Percentiles rank a stretch among this genome's conserved stretches.
Conservation (phyloP, 2,329 filamentous ascomycete species). For the Aspergillus carbonarius region DNA sequence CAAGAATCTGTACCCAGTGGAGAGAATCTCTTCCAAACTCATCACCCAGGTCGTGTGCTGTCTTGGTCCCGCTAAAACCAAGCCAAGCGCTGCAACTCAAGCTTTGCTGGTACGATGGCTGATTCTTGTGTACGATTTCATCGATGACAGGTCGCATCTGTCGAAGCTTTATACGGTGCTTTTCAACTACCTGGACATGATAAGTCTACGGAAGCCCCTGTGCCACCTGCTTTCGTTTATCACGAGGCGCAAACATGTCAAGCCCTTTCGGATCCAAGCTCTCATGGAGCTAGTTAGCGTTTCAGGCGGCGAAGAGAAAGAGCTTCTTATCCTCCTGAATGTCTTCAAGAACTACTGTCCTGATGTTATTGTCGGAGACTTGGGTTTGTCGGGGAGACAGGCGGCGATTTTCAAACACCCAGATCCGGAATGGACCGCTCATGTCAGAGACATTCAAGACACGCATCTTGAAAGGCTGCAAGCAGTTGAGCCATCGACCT, state of each 20-base stretch:
- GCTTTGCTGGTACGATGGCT: conserved; percentile 74
- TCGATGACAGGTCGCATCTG: conserved; percentile 64
- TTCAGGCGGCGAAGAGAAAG: conserved; percentile 66
- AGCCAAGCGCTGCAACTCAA: conserved; percentile 71
- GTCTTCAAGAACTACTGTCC: conserved; percentile 92
- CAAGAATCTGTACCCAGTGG: conserved; percentile 73
- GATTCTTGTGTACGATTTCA: conserved; percentile 69
- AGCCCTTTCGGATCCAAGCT: conserved; percentile 77
- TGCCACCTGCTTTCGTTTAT: conserved; percentile 78
- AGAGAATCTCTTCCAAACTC: conserved; percentile 59
- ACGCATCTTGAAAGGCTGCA: conserved; percentile 46
- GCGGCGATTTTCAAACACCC: conserved; percentile 58
- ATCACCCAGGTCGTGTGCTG: conserved; percentile 67
- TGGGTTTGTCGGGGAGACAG: conserved; percentile 45
- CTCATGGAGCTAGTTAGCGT: conserved; percentile 55
- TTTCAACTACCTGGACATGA: conserved; percentile 80
- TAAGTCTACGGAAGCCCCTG: conserved; percentile 66
- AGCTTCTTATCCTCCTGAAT: conserved; percentile 69
- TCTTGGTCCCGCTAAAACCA: conserved; percentile 74
- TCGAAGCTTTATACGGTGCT: conserved; percentile 71
- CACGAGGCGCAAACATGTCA: conserved; percentile 78
- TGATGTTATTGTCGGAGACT: conserved; percentile 76
- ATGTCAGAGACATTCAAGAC: conserved; percentile 67
- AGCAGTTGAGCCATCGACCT: conserved; percentile 52
- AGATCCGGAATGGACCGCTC: conserved; percentile 71